Conservation (phyloP, 768 basidiomycete genomes). For the Trametopsis cervina region DNA sequence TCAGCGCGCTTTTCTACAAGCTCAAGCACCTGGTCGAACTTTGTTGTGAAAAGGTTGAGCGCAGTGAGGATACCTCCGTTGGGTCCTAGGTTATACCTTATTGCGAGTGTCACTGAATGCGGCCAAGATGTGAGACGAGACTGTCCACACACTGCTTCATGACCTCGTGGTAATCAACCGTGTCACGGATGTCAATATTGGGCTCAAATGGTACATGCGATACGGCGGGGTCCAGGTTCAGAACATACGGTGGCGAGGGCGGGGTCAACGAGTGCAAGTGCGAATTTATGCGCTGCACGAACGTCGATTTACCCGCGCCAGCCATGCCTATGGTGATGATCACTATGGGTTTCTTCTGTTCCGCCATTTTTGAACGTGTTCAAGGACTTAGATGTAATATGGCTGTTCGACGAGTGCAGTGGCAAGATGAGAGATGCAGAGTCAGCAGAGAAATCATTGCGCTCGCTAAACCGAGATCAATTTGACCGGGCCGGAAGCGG, state of each 20-base stretch:
- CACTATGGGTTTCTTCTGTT: conserved; percentile 65
- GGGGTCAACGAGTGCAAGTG: conserved; percentile 69
- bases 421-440: too few species aligned
- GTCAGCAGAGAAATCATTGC: too few species aligned
- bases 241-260: conserved; percentile 79
- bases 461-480: too few species aligned
- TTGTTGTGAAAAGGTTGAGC: conserved; percentile 96
- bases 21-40: conserved; percentile 93
- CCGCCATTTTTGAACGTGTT: not conserved
- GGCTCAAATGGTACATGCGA: conserved; percentile 86
- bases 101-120: conserved; percentile 8
- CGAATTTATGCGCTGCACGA: conserved; percentile 92
- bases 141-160: conserved; percentile 91
- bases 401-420: too few species aligned
- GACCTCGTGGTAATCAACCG: conserved; percentile 94
- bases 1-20: conserved; percentile 89
- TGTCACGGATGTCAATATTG: conserved; percentile 98
- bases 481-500: too few species aligned
- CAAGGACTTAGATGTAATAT: too few species aligned
- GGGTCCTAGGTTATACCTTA: conserved; percentile 94
- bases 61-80: conserved; percentile 98
- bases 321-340: conserved; percentile 96
- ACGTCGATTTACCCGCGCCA: conserved; percentile 95
- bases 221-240: conserved; percentile 98
- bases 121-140: conserved; percentile 13